A percentile compares a stretch with the other conserved stretches of the same genome.
These are phyloP conservation scores for Crithidia fasciculata DNA, from an alignment of 208 protist species.

Conservation along the genomic window DNA sequence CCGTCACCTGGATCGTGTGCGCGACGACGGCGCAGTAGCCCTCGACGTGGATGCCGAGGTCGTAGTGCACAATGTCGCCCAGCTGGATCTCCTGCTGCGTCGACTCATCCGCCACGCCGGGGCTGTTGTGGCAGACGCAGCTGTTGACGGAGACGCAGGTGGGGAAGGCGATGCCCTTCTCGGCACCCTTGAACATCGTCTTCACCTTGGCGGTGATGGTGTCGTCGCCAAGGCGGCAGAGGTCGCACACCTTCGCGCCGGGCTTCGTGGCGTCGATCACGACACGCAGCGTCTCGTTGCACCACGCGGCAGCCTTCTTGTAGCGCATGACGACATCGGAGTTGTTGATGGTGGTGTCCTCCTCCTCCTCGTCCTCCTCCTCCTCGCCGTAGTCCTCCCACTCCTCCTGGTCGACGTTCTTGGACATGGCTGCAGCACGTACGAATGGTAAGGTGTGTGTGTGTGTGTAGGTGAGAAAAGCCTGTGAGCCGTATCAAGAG, in stretches of 20 bases:
- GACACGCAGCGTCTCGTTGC: slow-evolving; percentile 93
- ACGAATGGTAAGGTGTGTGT: too few species aligned
- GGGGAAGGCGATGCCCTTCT: slow-evolving; percentile 99
- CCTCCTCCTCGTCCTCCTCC: slow-evolving; percentile 88
- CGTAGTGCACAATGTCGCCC: slow-evolving; percentile 98
- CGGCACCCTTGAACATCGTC: slow-evolving; percentile 93
- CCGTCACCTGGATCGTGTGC: slow-evolving; percentile 95
- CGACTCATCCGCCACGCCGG: slow-evolving; percentile 83
- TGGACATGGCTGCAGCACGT: slow-evolving; percentile 48
- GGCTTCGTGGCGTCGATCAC: slow-evolving; percentile 87
- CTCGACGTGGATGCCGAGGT: slow-evolving; percentile 98
- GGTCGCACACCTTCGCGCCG: slow-evolving; percentile 87
- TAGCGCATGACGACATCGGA: slow-evolving; percentile 97
- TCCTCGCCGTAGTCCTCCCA: slow-evolving; percentile 69
- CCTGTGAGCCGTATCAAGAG: too few species aligned
- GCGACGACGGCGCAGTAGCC: slow-evolving; percentile 97
- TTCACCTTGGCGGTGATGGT: slow-evolving; percentile 86
- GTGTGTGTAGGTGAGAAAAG: too few species aligned
- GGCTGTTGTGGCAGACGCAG: slow-evolving; percentile 98
- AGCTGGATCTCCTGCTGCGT: slow-evolving; percentile 77
- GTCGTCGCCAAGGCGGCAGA: slow-evolving; percentile 90
- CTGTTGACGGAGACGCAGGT: slow-evolving; percentile 99
- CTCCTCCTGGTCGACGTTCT: slow-evolving; percentile 76
- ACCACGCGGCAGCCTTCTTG: slow-evolving; percentile 95
- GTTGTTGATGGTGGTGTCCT: slow-evolving; percentile 94